These are phyloP conservation scores for Penicillium sp. DNA, from an alignment of 2,329 filamentous ascomycete species.

Conservation along the genomic window DNA sequence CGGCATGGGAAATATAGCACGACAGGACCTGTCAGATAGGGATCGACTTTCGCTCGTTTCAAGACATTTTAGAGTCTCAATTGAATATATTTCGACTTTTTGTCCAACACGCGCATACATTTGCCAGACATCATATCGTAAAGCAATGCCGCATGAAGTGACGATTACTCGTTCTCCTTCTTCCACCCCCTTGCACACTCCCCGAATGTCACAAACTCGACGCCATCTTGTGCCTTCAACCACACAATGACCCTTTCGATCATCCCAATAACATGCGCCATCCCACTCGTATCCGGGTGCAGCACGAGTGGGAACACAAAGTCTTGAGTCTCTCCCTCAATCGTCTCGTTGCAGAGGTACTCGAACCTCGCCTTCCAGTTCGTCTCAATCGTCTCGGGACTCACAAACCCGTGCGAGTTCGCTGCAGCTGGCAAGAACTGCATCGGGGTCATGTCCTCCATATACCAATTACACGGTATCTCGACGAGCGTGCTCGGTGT, in stretches of 20 bases:
- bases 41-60: too few relatives aligned
- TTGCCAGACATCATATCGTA: neutral
- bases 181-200: slow-evolving; percentile 16
- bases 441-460: slow-evolving; percentile 54
- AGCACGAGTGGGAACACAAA: slow-evolving; percentile 58
- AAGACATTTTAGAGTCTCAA: too few relatives aligned
- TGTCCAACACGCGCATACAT: too few relatives aligned
- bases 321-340: slow-evolving; percentile 55
- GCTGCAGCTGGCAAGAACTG: slow-evolving; percentile 49
- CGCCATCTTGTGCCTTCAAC: slow-evolving; percentile 49
- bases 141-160: neutral
- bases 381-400: slow-evolving; percentile 60
- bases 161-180: neutral
- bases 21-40: too few relatives aligned
- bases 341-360: slow-evolving; percentile 31
- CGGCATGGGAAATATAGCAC: neutral
- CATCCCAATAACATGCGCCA: slow-evolving; percentile 66
- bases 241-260: slow-evolving; percentile 57
- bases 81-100: too few relatives aligned
- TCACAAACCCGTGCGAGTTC: slow-evolving; percentile 64
- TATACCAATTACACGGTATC: slow-evolving; percentile 53
- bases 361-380: slow-evolving; percentile 65
- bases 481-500: slow-evolving; percentile 43
- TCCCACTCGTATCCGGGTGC: slow-evolving; percentile 64
- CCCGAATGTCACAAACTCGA: slow-evolving; percentile 29